These are phyloP conservation scores for Boletus vermiculosoides DNA, from an alignment of 768 basidiomycete genomes.

Conservation along the genomic window DNA sequence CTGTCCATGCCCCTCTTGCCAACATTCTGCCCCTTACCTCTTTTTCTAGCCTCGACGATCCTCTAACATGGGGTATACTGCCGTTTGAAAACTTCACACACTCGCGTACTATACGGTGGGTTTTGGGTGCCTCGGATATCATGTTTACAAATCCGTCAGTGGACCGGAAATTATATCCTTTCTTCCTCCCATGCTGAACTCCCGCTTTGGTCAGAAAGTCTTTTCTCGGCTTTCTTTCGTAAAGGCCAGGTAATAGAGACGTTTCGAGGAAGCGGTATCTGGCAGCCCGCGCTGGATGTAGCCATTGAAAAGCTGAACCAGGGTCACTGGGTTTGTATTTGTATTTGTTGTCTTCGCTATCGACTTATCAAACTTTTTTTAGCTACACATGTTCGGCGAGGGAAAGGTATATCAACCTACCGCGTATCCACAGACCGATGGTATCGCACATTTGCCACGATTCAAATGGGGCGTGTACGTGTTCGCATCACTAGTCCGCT, in stretches of 20 bases:
- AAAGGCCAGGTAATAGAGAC: slow-evolving; percentile 92
- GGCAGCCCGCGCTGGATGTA: slow-evolving; percentile 82
- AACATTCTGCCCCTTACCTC: slow-evolving; percentile 3
- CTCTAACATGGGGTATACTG: slow-evolving; percentile 84
- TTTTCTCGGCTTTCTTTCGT: slow-evolving; percentile 82
- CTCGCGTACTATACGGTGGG: slow-evolving; percentile 75
- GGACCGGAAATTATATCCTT: neutral
- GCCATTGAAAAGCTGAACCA: slow-evolving; percentile 77
- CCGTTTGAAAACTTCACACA: slow-evolving; percentile 61
- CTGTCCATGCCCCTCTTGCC: slow-evolving; percentile 28
- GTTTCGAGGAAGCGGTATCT: slow-evolving; percentile 84
- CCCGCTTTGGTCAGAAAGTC: slow-evolving; percentile 45
- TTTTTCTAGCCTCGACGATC: slow-evolving; percentile 68
- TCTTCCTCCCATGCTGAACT: slow-evolving; percentile 12
- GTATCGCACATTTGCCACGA: slow-evolving; percentile 54
- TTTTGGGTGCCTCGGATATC: slow-evolving; percentile 88
- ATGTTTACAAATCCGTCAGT: slow-evolving; percentile 91
- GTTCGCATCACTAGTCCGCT: neutral
- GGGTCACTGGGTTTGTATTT: slow-evolving; percentile 76
- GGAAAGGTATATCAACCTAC: slow-evolving; percentile 80
- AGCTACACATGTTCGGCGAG: slow-evolving; percentile 92
- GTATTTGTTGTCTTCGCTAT: neutral
- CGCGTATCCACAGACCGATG: slow-evolving; percentile 43
- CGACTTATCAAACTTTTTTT: neutral
- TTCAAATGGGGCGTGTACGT: slow-evolving; percentile 98